These are phyloP conservation scores for Tuber microsphaerosporum DNA, from an alignment of 495 filamentous ascomycete genomes.

Conservation along the genomic window DNA sequence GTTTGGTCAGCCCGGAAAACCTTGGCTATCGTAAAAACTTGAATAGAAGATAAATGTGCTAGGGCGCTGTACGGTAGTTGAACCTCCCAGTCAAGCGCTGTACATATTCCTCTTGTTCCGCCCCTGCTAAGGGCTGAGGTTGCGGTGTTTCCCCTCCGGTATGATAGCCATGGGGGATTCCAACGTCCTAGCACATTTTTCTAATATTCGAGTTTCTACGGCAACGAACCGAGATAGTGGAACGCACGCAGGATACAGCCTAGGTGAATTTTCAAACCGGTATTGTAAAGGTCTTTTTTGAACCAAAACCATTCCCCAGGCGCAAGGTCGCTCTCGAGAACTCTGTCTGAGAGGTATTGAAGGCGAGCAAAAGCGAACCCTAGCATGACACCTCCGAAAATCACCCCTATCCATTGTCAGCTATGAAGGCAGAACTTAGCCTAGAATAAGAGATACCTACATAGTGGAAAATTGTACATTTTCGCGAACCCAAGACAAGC, in stretches of 20 bases:
- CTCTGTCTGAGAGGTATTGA: conserved; percentile 42
- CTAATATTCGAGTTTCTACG: not conserved
- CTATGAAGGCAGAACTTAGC: not conserved
- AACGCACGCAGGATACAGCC: conserved; percentile 42
- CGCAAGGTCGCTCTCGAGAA: conserved; percentile 32
- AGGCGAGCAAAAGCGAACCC: conserved; percentile 41
- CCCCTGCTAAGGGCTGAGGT: not conserved
- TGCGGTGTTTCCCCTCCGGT: not conserved
- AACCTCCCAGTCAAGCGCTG: not conserved
- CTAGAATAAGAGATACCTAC: conserved; percentile 20
- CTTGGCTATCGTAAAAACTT: not conserved
- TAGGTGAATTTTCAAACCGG: conserved; percentile 50
- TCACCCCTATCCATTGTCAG: conserved; percentile 25
- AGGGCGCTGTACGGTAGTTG: not conserved
- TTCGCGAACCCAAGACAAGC: conserved; percentile 44
- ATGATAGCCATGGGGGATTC: not conserved
- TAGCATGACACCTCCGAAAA: conserved; percentile 40
- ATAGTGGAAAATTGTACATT: conserved; percentile 45
- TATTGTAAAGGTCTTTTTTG: conserved; percentile 18
- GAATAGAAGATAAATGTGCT: not conserved
- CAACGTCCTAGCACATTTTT: not conserved
- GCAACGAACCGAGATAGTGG: not conserved
- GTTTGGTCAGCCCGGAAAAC: not conserved
- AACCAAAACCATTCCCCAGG: conserved; percentile 53
- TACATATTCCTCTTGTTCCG: not conserved